Conservation (phyloP, 164 flowering plant genomes). For the Magnolia kwangsiensis region DNA sequence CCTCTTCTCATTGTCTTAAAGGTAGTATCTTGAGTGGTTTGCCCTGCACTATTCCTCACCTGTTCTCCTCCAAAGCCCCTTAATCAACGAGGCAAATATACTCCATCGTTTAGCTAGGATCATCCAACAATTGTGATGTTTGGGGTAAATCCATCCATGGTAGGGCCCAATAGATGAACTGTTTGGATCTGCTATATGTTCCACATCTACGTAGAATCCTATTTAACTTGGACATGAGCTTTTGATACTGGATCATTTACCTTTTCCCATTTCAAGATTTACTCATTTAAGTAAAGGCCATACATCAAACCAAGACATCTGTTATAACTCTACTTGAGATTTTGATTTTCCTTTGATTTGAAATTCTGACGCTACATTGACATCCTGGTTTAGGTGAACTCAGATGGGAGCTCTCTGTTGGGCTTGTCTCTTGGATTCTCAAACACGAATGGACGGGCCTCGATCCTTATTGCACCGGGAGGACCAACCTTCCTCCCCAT, state of each 20-base stretch:
- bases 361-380: not conserved
- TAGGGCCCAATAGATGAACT: no score
- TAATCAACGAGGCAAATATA: no score
- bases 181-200: no score
- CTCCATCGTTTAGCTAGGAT: no score
- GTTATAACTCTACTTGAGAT: not conserved
- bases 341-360: not conserved
- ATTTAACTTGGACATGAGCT: no score
- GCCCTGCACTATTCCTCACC: no score
- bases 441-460: conserved; percentile 21
- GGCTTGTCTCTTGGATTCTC: conserved; percentile 56
- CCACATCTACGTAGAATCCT: no score
- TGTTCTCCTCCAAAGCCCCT: no score
- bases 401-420: conserved; percentile 47
- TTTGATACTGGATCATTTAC: not conserved
- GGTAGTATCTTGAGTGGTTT: no score
- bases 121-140: no score
- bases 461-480: conserved; percentile 50
- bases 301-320: not conserved
- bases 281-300: not conserved
- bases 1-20: no score
- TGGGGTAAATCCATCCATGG: no score
- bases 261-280: not conserved
- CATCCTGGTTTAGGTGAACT: conserved; percentile 47
- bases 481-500: conserved; percentile 28